Evolutionary conservation across 208 protist species (phyloP).

Genomic region (Leishmania tarentolae): DNA sequence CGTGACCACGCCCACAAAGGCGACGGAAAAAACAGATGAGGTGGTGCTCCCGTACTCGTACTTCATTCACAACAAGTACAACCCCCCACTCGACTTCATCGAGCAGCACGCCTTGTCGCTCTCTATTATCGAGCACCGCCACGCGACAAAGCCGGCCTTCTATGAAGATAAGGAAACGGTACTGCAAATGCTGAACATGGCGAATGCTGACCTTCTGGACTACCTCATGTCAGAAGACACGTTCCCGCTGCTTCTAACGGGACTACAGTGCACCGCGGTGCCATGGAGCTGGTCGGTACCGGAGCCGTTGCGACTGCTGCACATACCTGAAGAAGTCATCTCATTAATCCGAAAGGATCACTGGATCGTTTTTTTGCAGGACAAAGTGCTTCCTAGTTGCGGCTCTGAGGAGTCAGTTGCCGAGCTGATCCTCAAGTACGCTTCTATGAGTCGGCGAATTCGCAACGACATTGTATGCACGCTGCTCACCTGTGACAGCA

Average conservation of each 20-base stretch:
- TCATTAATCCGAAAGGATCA: constrained; percentile 53
- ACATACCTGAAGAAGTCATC: constrained; percentile 46
- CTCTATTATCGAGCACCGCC: constrained; percentile 64
- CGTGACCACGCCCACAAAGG: not conserved
- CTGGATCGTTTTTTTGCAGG: constrained; percentile 46
- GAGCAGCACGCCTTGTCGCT: constrained; percentile 77
- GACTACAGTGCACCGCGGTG: constrained; percentile 6
- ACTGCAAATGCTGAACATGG: constrained; percentile 49
- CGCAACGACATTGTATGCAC: constrained; percentile 69
- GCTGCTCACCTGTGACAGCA: constrained; percentile 52
- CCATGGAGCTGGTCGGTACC: constrained; percentile 30
- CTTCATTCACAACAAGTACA: constrained; percentile 70
- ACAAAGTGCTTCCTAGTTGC: constrained; percentile 30
- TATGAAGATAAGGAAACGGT: constrained; percentile 52
- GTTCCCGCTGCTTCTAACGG: constrained; percentile 47
- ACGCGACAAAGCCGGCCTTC: constrained; percentile 42
- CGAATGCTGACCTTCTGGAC: constrained; percentile 61
- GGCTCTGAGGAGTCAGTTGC: constrained; percentile 11
- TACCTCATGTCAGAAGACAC: constrained; percentile 44
- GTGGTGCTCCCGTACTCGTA: constrained; percentile 57
- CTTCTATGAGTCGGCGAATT: constrained; percentile 51
- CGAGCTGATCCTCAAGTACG: constrained; percentile 29
- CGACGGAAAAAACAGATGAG: constrained; percentile 10
- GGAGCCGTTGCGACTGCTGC: constrained; percentile 43
- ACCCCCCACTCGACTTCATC: constrained; percentile 73